Evolutionary conservation across 1,284 basidiomycete species (phyloP), one percentile per base, ranked within the genome.

Genomic region (Pseudozyma hubeiensis): DNA sequence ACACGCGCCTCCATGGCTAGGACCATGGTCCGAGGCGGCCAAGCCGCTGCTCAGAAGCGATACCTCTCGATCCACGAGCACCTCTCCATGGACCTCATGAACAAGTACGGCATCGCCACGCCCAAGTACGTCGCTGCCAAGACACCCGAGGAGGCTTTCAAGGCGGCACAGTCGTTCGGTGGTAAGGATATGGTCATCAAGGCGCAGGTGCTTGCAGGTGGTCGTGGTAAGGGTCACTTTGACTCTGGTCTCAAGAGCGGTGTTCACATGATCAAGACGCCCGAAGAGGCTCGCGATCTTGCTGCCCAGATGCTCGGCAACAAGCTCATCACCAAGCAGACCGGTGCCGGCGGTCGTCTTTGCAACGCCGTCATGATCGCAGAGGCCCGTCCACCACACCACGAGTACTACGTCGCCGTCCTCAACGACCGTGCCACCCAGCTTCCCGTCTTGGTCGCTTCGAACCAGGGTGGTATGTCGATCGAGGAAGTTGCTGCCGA

Each of bases 401-500:
- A 99, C 85, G 97, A 99, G 86, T 99, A 99, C 88, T 99, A 99
- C 84, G 92, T 96, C 57, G 97, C 97, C 34, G 90, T 99, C 49
- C 89, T 99, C 66, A 98, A 98, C 85, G 97, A 99, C 88, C 93
- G 97, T 79, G 89, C 89, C 35, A 88, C 91, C 14, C 91, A 94
- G 77, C 90, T 92, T 14, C 93, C 95, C 52, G 96, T 98, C 30
- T 89, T 99, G 59, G 94, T 99, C 67, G 92, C 92, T 24, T 99
- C 97, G 44, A 89, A 89, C 57, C 94, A 98, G 85, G 86, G 85
- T 51, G 85, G 86, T 59, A 86, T 86, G 85, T 97, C 94, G 88
- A 99, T 99, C 84, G 97, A 99, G 86, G 97, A 99, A 83, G 97
- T 99, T 52, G 97, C 97, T n/a, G 93, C 93, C 53, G 94, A 97